Evolutionary conservation across 495 filamentous ascomycete species (phyloP).

Genomic region (Chaetomium tenue): DNA sequence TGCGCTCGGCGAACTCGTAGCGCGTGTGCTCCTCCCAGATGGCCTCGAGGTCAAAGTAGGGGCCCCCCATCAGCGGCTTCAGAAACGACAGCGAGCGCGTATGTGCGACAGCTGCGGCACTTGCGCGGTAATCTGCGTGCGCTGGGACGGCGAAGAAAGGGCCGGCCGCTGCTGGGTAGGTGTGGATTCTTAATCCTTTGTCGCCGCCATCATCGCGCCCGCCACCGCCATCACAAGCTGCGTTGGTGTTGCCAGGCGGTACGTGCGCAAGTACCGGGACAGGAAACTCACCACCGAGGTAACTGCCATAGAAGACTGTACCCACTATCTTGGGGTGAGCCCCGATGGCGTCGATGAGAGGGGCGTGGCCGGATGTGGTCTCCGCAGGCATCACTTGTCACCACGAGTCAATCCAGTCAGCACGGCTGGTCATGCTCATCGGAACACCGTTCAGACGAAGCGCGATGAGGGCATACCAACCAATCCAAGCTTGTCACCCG

Average conservation of each 20-base stretch:
- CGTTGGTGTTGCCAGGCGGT: conserved; percentile 9
- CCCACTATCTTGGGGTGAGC: conserved; percentile 33
- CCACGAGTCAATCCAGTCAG: background rate
- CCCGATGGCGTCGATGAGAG: conserved; percentile 17
- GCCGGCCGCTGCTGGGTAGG: conserved; percentile 34
- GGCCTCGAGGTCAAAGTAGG: conserved; percentile 58
- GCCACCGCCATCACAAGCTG: background rate
- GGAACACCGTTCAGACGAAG: background rate
- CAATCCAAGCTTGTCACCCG: conserved; percentile 35
- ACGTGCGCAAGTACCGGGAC: conserved; percentile 29
- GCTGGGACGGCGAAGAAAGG: conserved; percentile 45
- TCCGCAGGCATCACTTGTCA: background rate
- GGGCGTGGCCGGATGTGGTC: background rate
- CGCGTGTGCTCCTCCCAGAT: conserved; percentile 61
- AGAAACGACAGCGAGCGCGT: conserved; percentile 53
- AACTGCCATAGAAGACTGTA: conserved; percentile 34
- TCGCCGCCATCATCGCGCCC: background rate
- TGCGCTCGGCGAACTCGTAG: conserved; percentile 54
- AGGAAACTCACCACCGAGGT: background rate
- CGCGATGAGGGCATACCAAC: conserved; percentile 32
- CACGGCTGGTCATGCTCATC: background rate
- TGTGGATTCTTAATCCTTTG: conserved; percentile 14
- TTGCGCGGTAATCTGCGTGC: conserved; percentile 39
- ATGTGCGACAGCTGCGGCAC: conserved; percentile 47
- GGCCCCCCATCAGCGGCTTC: conserved; percentile 50